Evolutionary conservation across 2,329 filamentous ascomycete genomes (phyloP).

Genomic region (Aulographum hederae): DNA sequence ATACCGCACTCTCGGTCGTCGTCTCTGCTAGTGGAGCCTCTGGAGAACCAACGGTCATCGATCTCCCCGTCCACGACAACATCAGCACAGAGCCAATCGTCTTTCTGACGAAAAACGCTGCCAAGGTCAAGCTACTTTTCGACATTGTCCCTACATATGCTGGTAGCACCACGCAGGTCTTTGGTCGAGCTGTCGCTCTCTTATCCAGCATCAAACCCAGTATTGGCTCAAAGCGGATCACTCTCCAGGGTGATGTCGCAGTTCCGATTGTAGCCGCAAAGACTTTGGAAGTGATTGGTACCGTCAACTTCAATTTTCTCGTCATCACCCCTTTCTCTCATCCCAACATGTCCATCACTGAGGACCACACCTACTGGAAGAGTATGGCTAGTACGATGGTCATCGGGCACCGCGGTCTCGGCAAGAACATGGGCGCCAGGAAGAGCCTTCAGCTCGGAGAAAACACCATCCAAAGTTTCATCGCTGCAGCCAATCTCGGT

Average conservation of each 20-base stretch:
- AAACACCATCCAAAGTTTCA: slow-evolving; percentile 91
- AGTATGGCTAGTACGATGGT: slow-evolving; percentile 78
- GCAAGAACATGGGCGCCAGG: slow-evolving; percentile 73
- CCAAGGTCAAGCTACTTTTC: slow-evolving; percentile 76
- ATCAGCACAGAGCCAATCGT: slow-evolving; percentile 85
- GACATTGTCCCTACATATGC: slow-evolving; percentile 94
- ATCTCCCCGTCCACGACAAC: slow-evolving; percentile 84
- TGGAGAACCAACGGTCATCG: slow-evolving; percentile 76
- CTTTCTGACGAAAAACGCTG: slow-evolving; percentile 61
- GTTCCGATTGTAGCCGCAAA: slow-evolving; percentile 76
- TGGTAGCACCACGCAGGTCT: slow-evolving; percentile 58
- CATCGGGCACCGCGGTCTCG: slow-evolving; percentile 55
- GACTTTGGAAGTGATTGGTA: slow-evolving; percentile 75
- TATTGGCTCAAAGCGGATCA: slow-evolving; percentile 74
- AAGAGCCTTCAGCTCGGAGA: slow-evolving; percentile 87
- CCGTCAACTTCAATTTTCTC: slow-evolving; percentile 92
- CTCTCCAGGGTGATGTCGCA: slow-evolving; percentile 76
- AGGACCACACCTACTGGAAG: slow-evolving; percentile 91
- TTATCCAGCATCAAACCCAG: slow-evolving; percentile 71
- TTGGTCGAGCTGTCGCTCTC: slow-evolving; percentile 77
- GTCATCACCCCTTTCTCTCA: slow-evolving; percentile 90
- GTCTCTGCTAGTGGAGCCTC: slow-evolving; percentile 70
- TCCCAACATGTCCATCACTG: slow-evolving; percentile 81
- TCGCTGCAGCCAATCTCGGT: slow-evolving; percentile 83
- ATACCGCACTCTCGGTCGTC: slow-evolving; percentile 83